phyloP scores from a whole-genome alignment of 108 stramenopile genomes.

The Phaeodactylum tricornutum region DNA sequence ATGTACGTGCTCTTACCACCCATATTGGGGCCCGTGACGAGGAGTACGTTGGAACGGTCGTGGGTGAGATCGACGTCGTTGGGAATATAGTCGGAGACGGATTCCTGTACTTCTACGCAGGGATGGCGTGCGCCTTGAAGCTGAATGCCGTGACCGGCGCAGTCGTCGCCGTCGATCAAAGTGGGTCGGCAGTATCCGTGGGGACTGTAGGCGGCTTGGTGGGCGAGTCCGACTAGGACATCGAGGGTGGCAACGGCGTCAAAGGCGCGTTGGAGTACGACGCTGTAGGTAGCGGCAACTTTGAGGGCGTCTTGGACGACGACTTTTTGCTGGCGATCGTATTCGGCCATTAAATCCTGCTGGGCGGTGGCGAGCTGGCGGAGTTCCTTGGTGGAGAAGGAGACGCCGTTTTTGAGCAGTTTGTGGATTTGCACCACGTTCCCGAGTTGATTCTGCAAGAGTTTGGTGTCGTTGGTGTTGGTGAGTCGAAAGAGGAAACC shows the following conservation, averaged over 20 bases:
- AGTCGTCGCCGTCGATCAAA: constrained; percentile 77
- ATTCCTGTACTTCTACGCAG: constrained; percentile 90
- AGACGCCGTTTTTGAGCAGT: constrained; percentile 91
- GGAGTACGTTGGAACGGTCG: constrained; percentile 60
- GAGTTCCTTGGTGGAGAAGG: constrained; percentile 82
- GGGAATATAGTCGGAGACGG: constrained; percentile 88
- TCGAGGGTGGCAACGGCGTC: constrained; percentile 66
- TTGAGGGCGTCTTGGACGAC: constrained; percentile 72
- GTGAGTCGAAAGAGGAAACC: constrained; percentile 74
- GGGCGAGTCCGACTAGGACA: constrained; percentile 74
- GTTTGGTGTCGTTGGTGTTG: constrained; percentile 64
- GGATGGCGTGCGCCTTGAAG: constrained; percentile 89
- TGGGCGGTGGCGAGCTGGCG: constrained; percentile 46
- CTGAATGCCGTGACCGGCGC: constrained; percentile 68
- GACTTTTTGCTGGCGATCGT: constrained; percentile 57
- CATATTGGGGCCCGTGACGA: constrained; percentile 98
- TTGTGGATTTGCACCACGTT: constrained; percentile 52
- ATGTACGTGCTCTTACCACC: constrained; percentile 93
- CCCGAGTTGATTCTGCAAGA: constrained; percentile 22
- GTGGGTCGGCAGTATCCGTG: constrained; percentile 78
- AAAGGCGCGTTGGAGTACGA: constrained; percentile 66
- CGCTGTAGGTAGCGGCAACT: constrained; percentile 74
- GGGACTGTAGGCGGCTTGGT: constrained; percentile 78
- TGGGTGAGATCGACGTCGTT: constrained; percentile 81
- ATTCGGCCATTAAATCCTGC: constrained; percentile 51